phyloP scores from a whole-genome alignment of 768 basidiomycete genomes.

The Panellus pusillus region DNA sequence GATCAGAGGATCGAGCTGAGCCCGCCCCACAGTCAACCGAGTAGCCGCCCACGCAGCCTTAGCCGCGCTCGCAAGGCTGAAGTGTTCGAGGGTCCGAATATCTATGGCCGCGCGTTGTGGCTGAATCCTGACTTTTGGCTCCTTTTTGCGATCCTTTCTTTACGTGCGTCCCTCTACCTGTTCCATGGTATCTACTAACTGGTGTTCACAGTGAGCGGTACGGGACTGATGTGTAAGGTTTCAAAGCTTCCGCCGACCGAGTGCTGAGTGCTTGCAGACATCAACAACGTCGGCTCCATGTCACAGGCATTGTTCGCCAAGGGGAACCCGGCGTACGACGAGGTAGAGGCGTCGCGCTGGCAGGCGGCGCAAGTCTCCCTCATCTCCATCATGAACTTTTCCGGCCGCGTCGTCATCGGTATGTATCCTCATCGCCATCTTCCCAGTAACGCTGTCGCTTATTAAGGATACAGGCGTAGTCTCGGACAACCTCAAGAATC shows the following conservation, averaged over 20 bases:
- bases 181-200: background rate
- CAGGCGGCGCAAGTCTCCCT: conserved; percentile 85
- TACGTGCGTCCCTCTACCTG: conserved; percentile 43
- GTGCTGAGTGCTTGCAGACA: conserved; percentile 42
- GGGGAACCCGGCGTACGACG: conserved; percentile 61
- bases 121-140: conserved; percentile 35
- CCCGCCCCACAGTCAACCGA: conserved; percentile 14
- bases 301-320: conserved; percentile 68
- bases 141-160: conserved; percentile 47
- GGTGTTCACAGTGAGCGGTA: conserved; percentile 56
- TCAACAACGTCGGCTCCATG: conserved; percentile 79
- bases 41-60: conserved; percentile 7
- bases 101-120: conserved; percentile 53
- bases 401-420: conserved; percentile 80
- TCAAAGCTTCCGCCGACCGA: background rate
- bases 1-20: conserved; percentile 22
- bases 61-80: conserved; percentile 29
- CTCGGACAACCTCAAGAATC: conserved; percentile 64
- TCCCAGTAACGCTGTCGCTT: background rate
- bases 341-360: conserved; percentile 65
- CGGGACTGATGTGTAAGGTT: conserved; percentile 70
- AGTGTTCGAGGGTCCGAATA: conserved; percentile 45
- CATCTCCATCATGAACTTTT: conserved; percentile 79
- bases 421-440: conserved; percentile 3
- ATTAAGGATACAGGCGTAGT: conserved; percentile 49